phyloP scores from a whole-genome alignment of 345 rosid species.

The Eucalyptus virginea region DNA sequence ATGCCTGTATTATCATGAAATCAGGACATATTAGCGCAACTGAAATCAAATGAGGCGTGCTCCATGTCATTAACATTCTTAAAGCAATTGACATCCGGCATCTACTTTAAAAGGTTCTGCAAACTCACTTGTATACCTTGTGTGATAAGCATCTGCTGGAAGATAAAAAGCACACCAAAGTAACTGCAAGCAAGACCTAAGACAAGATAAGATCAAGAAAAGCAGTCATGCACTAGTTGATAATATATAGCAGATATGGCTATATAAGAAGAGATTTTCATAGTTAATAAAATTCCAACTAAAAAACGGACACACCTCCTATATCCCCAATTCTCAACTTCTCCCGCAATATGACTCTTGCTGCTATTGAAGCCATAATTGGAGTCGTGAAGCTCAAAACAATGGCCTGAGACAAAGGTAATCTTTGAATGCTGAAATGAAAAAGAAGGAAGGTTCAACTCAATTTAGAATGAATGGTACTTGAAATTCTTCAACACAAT shows the following conservation, averaged over 20 bases:
- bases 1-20: not conserved
- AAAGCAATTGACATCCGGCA: not conserved
- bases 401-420: conserved; percentile 68
- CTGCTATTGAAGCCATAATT: conserved; percentile 65
- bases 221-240: not conserved
- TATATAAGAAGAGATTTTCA: not conserved
- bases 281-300: not conserved
- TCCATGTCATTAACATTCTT: not conserved
- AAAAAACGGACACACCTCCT: conserved; percentile 36
- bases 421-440: conserved; percentile 67
- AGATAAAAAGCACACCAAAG: conserved; percentile 78
- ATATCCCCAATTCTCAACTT: conserved; percentile 65
- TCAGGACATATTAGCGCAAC: not conserved
- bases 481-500: not conserved
- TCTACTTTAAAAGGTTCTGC: conserved; percentile 19
- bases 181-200: conserved; percentile 91
- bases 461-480: not conserved
- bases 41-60: not conserved
- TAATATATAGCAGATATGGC: not conserved
- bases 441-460: not conserved
- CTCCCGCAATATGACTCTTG: conserved; percentile 61
- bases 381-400: conserved; percentile 73
- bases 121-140: conserved; percentile 97
- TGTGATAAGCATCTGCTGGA: conserved; percentile 48
- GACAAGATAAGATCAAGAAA: conserved; percentile 4